phyloP scores from a whole-genome alignment of 176 grass and related monocot genomes.

The Elaeis guineensis region DNA sequence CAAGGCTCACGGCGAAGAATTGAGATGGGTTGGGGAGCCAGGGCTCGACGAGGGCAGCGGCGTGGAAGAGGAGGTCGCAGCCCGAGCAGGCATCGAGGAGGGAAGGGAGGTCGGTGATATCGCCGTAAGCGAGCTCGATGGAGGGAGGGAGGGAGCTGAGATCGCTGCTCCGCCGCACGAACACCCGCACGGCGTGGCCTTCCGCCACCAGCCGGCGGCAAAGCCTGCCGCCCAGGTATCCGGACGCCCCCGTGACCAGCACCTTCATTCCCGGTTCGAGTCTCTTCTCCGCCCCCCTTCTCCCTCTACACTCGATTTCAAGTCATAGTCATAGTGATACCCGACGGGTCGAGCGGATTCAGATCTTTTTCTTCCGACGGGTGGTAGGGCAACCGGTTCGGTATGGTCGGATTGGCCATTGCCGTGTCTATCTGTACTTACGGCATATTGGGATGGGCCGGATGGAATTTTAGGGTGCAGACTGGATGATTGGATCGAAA shows the following conservation, averaged over 20 bases:
- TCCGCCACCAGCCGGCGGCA: constrained; percentile 46
- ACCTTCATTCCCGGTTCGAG: constrained; percentile 30
- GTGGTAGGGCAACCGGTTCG: too few relatives aligned
- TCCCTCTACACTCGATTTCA: too few relatives aligned
- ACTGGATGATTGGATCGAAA: too few relatives aligned
- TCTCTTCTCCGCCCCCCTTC: neutral
- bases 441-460: too few relatives aligned
- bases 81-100: constrained; percentile 50
- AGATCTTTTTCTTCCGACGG: too few relatives aligned
- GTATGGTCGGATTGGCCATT: too few relatives aligned
- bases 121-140: constrained; percentile 59
- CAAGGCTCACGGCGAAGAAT: constrained; percentile 34
- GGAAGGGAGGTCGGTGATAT: constrained; percentile 64
- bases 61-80: constrained; percentile 65
- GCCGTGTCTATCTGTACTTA: too few relatives aligned
- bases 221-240: constrained; percentile 60
- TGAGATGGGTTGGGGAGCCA: constrained; percentile 82
- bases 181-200: constrained; percentile 57
- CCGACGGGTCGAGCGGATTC: too few relatives aligned
- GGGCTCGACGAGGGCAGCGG: constrained; percentile 62
- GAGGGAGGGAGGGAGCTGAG: constrained; percentile 25
- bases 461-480: too few relatives aligned
- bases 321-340: too few relatives aligned
- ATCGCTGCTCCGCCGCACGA: constrained; percentile 61
- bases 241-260: constrained; percentile 71